Base-by-base conservation (phyloP, 176 grass and related monocot genomes). In the Phoenix dactylifera region DNA sequence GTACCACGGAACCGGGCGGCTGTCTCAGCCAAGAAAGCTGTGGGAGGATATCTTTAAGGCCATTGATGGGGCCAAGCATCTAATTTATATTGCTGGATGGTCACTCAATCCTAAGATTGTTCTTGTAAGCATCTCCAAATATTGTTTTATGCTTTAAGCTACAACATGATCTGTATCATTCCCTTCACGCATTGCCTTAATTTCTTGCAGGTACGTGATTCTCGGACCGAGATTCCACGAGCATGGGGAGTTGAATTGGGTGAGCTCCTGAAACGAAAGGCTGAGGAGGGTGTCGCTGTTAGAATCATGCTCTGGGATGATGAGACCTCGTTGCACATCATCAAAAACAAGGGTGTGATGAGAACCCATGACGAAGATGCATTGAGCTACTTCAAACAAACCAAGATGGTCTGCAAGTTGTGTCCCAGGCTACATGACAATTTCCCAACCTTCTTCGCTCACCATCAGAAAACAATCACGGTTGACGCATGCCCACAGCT, bases 231-330 rank as follows among this genome's bases (percentile, higher is more conserved):
- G 52, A 54, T 54, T 54, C n/a, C 52, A 18, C n/a, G 52, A 54
- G 52, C 52, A 7, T 2, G 14, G 16, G 52, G 52, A 18, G 52
- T 54, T 54, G 19, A 54, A 54, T 19, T 54, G 5, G 52, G 52
- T 22, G 52, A 54, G 52, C 52, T 54, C n/a, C 52, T 54, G 19
- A 54, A 19, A 19, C 52, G 52, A 9, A 54, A 54, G 17, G 52
- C n/a, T 54, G n/a, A 18, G 4, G 52, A 54, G 52, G 52, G 52
- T 54, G 15, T 54, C 52, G 5, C 52, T 18, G 52, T 54, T 18
- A 54, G 52, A 22, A 54, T 54, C 52, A 54, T 54, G 52, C 52
- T 54, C n/a, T 54, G 52, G 52, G 52, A 54, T 20, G 52, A 54
- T 20, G 52, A 54, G 52, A 54, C 52, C 16, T 54, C 52, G 19